Percentiles rank a stretch among this genome's conserved stretches.
Evolutionary conservation across 345 rosid species (phyloP).

Genomic region (Pelargonium nanum): DNA sequence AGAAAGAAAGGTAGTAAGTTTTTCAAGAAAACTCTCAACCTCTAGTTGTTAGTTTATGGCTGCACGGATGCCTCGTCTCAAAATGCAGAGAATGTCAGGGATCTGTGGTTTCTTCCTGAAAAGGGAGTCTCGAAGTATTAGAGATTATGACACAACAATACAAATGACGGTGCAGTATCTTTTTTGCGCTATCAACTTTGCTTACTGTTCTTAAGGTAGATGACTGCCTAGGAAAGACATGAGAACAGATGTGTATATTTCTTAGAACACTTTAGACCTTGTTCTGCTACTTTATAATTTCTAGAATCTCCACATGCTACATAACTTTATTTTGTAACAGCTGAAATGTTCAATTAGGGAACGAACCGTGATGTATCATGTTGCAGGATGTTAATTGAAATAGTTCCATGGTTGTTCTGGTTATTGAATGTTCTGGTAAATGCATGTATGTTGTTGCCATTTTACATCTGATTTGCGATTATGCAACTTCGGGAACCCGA

Average conservation of each 20-base stretch:
- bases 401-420: background rate
- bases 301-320: background rate
- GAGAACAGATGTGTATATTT: background rate
- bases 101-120: no score
- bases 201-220: background rate
- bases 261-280: background rate
- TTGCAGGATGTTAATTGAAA: background rate
- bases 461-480: no score
- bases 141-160: background rate
- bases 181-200: background rate
- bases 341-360: background rate
- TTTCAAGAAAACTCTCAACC: conserved; percentile 36
- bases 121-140: no score
- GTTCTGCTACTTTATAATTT: background rate
- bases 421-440: background rate
- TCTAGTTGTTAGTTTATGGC: background rate
- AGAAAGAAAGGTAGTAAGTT: conserved; percentile 67
- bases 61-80: no score
- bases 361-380: background rate
- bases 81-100: no score
- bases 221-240: background rate
- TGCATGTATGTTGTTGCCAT: background rate
- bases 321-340: background rate
- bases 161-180: background rate
- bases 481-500: background rate